Conservation (phyloP, 768 basidiomycete species). For the Plicaturopsis crispa region DNA sequence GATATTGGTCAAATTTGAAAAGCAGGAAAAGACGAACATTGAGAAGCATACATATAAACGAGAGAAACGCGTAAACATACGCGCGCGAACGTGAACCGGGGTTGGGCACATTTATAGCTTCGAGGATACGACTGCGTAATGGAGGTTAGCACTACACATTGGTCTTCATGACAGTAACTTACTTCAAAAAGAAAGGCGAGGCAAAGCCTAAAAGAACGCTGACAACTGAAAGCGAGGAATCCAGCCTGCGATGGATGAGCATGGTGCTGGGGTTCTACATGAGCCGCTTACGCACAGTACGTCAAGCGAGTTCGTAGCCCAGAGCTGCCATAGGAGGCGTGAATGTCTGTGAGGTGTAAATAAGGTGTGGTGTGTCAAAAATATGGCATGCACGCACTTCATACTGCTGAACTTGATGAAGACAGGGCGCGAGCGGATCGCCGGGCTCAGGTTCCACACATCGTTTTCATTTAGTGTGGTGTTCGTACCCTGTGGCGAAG, state of each 20-base stretch:
- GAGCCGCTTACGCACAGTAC: constrained; percentile 26
- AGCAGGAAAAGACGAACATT: constrained; percentile 46
- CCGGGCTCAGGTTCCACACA: constrained; percentile 16
- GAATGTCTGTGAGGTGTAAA: constrained; percentile 10
- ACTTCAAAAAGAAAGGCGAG: constrained; percentile 82
- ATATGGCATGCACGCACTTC: not conserved
- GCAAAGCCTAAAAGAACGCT: constrained; percentile 74
- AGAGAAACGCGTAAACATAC: constrained; percentile 73
- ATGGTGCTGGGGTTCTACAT: not conserved
- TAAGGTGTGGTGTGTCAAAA: too few relatives aligned
- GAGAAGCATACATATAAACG: constrained; percentile 52
- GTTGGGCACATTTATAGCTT: constrained; percentile 30
- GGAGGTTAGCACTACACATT: constrained; percentile 6
- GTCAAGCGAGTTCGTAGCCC: constrained; percentile 39
- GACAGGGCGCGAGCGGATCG: constrained; percentile 14
- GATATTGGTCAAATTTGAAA: constrained; percentile 2
- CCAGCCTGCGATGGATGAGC: constrained; percentile 32
- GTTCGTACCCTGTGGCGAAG: constrained; percentile 29
- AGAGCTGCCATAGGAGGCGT: constrained; percentile 34
- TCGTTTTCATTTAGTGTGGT: constrained; percentile 16
- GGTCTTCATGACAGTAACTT: constrained; percentile 10
- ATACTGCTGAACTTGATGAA: constrained; percentile 24
- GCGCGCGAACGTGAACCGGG: constrained; percentile 34
- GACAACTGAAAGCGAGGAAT: constrained; percentile 58
- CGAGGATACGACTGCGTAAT: constrained; percentile 42